Evolutionary conservation across 2,329 filamentous ascomycete genomes (phyloP), one percentile per base, ranked within the genome.

Genomic region (Blastomyces silverae): DNA sequence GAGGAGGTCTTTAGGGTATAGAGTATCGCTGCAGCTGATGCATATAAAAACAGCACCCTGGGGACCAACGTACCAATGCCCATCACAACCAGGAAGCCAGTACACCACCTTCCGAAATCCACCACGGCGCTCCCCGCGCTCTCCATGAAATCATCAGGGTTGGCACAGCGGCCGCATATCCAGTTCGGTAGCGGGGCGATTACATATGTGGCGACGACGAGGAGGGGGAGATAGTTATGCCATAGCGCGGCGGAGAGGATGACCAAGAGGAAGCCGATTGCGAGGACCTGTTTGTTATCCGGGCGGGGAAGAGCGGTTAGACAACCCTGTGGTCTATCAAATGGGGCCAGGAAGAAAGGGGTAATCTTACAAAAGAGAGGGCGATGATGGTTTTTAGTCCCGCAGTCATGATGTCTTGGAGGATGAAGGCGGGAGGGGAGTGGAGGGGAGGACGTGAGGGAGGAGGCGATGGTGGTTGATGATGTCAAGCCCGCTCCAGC

Each of bases 301-400:
- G 10, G 68, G 56, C n/a, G 62, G n/a, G 37, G 25, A n/a, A 3
- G 6, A 37, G 37, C 2, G 15, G 37, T 60, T 60, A 57, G 34
- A 42, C 8, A 34, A 13, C 25, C n/a, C n/a, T 28, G 31, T 10
- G 25, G 11, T 20, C 20, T 53, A 31, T 22, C 17, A 50, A 10
- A 57, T 63, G 17, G 34, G 52, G 46, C 55, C 42, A 22, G 25
- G 61, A 58, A 39, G 42, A 50, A 42, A 31, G 63, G 39, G 48
- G 58, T 39, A 37, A 25, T 71, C 86, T 64, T 85, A 90, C 94
- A 81, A 99, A 99, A 76, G 94, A 97, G 72, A 99, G 90, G 69
- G 91, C 91, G 79, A 99, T 99, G 80, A 99, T 99, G 71, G 94
- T 99, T 82, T 97, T 97, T 75, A 99, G 88, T 77, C 94, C 94